Evolutionary conservation across 2,329 filamentous ascomycete species (phyloP).

Genomic region (Acarospora socialis): DNA sequence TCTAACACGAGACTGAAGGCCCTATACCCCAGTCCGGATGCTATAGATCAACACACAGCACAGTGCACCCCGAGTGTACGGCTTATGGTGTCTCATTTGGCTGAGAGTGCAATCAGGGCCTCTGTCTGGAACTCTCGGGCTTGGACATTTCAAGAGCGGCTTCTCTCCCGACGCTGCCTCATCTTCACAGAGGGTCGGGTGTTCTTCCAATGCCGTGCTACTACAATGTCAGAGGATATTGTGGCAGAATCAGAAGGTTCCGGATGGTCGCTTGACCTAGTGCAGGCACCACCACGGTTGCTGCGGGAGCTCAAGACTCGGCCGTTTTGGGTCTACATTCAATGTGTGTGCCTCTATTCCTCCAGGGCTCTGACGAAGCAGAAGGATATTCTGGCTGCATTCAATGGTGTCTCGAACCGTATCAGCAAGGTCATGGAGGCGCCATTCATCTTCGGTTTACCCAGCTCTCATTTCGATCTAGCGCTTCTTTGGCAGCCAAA

Average conservation of each 20-base stretch:
- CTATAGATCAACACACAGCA: conserved; percentile 3
- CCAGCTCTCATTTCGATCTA: conserved; percentile 22
- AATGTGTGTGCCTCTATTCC: conserved; percentile 20
- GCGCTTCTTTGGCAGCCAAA: conserved; percentile 24
- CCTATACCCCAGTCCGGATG: conserved; percentile 5
- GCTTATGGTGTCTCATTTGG: conserved; percentile 13
- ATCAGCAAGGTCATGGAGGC: conserved; percentile 16
- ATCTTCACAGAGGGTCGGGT: conserved; percentile 15
- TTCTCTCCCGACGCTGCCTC: conserved; percentile 4
- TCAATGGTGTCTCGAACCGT: conserved; percentile 20
- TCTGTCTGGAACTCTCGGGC: conserved; percentile 5
- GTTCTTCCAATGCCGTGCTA: conserved; percentile 21
- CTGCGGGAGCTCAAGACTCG: conserved; percentile 16
- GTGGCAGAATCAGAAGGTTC: conserved; percentile 15
- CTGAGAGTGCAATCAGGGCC: conserved; percentile 1
- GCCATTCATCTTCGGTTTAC: conserved; percentile 20
- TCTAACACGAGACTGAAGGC: conserved; percentile 12
- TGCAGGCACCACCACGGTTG: conserved; percentile 18
- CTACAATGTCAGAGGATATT: conserved; percentile 19
- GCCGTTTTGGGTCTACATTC: conserved; percentile 21
- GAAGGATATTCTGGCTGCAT: conserved; percentile 22
- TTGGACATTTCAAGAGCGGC: conserved; percentile 8
- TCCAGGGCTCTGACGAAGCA: conserved; percentile 16
- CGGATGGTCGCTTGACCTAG: conserved; percentile 20
- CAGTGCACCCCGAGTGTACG: conserved; percentile 12